phyloP scores from a whole-genome alignment of 768 basidiomycete genomes.

The Kwoniella dendrophila region DNA sequence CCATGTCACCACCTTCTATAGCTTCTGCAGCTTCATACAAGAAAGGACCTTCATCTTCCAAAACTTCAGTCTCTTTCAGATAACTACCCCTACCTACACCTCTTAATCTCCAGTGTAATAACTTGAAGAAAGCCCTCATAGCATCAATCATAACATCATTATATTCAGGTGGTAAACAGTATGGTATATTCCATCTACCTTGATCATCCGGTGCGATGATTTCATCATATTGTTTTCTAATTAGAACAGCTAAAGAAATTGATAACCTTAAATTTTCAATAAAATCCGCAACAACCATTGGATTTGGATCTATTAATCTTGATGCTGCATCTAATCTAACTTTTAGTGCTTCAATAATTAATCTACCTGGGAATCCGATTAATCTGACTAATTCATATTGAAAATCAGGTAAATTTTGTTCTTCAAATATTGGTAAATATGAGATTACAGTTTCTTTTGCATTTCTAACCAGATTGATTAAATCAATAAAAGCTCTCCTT shows the following conservation, averaged over 20 bases:
- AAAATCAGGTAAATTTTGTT: constrained; percentile 86
- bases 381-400: constrained; percentile 84
- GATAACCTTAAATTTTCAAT: constrained; percentile 88
- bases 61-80: constrained; percentile 97
- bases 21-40: constrained; percentile 89
- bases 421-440: constrained; percentile 71
- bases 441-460: constrained; percentile 85
- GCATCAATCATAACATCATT: constrained; percentile 86
- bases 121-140: constrained; percentile 82
- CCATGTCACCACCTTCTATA: constrained; percentile 78
- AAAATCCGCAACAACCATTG: constrained; percentile 90
- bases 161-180: constrained; percentile 86
- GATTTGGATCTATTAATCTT: constrained; percentile 82
- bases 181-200: constrained; percentile 83
- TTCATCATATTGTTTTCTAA: constrained; percentile 92
- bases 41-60: constrained; percentile 94
- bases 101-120: constrained; percentile 95
- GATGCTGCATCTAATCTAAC: constrained; percentile 79
- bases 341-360: constrained; percentile 86
- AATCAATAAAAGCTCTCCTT: constrained; percentile 68
- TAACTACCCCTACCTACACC: constrained; percentile 87
- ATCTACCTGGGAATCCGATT: constrained; percentile 93
- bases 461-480: constrained; percentile 79
- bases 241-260: constrained; percentile 88
- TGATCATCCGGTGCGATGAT: constrained; percentile 83